Evolutionary conservation across 371 early-diverging fungal species (phyloP).

Genomic region (Circinella minor): DNA sequence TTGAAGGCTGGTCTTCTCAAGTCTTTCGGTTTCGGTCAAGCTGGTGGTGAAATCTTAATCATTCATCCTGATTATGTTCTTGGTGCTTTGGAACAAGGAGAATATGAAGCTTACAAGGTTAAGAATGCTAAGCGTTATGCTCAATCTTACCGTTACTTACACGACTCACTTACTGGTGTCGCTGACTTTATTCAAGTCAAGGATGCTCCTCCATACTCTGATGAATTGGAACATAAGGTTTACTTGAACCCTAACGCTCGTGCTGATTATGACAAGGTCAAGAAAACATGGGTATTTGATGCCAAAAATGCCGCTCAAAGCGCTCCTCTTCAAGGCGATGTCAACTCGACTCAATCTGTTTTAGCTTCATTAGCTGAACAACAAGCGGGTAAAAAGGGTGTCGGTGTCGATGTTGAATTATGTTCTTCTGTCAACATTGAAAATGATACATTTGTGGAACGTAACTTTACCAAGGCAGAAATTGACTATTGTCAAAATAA

Average conservation of each 20-base stretch:
- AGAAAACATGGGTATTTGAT: constrained; percentile 79
- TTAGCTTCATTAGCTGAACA: constrained; percentile 60
- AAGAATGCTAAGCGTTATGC: constrained; percentile 80
- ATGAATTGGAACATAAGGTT: constrained; percentile 83
- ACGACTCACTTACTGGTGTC: constrained; percentile 89
- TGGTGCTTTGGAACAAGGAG: constrained; percentile 75
- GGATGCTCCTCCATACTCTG: constrained; percentile 87
- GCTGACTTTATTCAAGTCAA: constrained; percentile 90
- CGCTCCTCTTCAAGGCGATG: constrained; percentile 50
- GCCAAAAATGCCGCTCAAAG: constrained; percentile 49
- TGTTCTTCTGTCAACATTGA: constrained; percentile 80
- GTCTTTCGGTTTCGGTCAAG: constrained; percentile 97
- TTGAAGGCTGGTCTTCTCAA: constrained; percentile 94
- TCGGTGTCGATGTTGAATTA: constrained; percentile 95
- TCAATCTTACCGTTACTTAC: constrained; percentile 91
- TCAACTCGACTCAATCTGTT: constrained; percentile 66
- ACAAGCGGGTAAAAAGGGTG: constrained; percentile 68
- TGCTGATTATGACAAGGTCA: constrained; percentile 77
- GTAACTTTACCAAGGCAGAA: constrained; percentile 90
- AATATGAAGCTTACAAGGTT: constrained; percentile 74
- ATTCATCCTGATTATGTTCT: constrained; percentile 93
- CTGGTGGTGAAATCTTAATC: constrained; percentile 91
- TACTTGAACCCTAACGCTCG: constrained; percentile 93
- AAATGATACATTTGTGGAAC: constrained; percentile 85
- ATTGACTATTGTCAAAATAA: constrained; percentile 78